These are phyloP conservation scores for Colletotrichum endophyticum DNA, from an alignment of 2,329 filamentous ascomycete genomes.

Conservation along the genomic window DNA sequence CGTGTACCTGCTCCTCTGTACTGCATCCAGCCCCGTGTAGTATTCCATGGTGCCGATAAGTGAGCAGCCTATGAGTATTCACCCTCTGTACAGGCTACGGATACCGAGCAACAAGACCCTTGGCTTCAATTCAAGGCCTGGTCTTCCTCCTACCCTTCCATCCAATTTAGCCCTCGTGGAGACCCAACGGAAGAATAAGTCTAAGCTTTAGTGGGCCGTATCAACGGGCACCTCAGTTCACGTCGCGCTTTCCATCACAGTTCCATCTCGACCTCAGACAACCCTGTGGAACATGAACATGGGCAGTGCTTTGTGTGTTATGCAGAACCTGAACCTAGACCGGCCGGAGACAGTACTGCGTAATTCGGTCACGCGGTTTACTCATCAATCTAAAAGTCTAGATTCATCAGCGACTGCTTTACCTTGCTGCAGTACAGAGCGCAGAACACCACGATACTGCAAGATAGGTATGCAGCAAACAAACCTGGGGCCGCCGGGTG, in stretches of 20 bases:
- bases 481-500: not conserved
- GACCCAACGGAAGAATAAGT: not conserved
- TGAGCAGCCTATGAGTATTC: not conserved
- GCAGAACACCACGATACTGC: not conserved
- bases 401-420: not conserved
- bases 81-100: not conserved
- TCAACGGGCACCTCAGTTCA: not conserved
- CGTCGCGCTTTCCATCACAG: not conserved
- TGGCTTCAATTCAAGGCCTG: not conserved
- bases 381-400: not conserved
- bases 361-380: not conserved
- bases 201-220: conserved; percentile 14
- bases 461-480: not conserved
- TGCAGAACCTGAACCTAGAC: not conserved
- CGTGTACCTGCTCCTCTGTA: not conserved
- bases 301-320: not conserved
- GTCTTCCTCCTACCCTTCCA: not conserved
- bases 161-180: conserved; percentile 10
- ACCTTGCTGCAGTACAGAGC: not conserved
- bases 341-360: not conserved
- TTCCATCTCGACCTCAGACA: not conserved
- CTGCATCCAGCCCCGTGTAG: not conserved
- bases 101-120: not conserved
- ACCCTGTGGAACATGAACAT: not conserved
- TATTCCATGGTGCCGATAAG: not conserved